Evolutionary conservation across 139 green algal genomes (phyloP).

Genomic region (Tetradesmus obliquus): DNA sequence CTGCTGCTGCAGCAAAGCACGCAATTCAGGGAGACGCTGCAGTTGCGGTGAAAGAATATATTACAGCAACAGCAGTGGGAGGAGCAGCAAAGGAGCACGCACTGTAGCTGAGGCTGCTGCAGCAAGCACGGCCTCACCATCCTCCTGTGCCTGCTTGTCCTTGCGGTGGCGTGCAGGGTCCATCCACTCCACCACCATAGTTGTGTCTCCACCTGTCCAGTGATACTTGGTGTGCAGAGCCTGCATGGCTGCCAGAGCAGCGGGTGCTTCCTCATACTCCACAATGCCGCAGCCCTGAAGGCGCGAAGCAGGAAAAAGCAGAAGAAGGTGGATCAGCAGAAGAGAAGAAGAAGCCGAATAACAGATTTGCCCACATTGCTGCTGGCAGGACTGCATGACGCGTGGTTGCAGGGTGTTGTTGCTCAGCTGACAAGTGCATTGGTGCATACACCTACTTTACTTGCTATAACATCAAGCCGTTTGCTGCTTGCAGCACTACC

Average conservation of each 20-base stretch:
- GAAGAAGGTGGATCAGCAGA: neutral
- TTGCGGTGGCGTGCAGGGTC: constrained; percentile 17
- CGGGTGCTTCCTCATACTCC: neutral
- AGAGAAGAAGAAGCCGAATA: neutral
- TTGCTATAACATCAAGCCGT: too few relatives aligned
- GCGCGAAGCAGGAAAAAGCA: neutral
- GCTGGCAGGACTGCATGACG: neutral
- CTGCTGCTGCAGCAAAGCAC: neutral
- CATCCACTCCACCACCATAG: constrained; percentile 39
- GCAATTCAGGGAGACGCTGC: neutral
- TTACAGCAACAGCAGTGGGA: neutral
- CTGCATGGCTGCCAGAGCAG: constrained; percentile 23
- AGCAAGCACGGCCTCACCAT: neutral
- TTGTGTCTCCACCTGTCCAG: constrained; percentile 30
- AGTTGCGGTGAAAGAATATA: neutral
- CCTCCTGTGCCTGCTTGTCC: neutral
- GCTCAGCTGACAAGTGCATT: neutral
- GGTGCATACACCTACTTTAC: neutral
- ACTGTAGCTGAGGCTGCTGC: neutral
- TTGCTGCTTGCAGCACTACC: neutral
- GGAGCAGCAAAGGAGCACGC: neutral
- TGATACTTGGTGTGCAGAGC: constrained; percentile 32
- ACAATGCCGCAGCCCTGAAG: constrained; percentile 32
- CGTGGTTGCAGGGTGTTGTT: neutral
- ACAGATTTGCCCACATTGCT: neutral